Conservation (phyloP, 140 eudicot genomes). For the Oenanthe javanica region DNA sequence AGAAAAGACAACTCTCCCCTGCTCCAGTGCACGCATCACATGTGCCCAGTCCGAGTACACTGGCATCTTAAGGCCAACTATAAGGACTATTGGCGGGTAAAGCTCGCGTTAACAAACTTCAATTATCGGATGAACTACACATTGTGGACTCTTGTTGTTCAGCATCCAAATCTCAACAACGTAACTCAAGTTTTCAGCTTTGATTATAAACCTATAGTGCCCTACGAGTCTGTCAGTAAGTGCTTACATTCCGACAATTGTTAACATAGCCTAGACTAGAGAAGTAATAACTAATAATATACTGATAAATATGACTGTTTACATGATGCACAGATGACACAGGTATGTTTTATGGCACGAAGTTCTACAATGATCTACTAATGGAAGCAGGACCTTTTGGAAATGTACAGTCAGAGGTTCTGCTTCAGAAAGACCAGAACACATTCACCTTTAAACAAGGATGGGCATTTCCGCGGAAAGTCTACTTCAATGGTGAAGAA, state of each 20-base stretch:
- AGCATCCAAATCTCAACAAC: constrained; percentile 56
- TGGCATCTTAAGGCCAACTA: constrained; percentile 58
- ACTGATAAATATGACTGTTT: not conserved
- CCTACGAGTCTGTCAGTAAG: constrained; percentile 40
- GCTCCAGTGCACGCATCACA: constrained; percentile 82
- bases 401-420: constrained; percentile 66
- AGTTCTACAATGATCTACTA: constrained; percentile 69
- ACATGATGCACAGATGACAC: constrained; percentile 57
- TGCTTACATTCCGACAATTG: not conserved
- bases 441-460: constrained; percentile 74
- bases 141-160: constrained; percentile 40
- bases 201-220: constrained; percentile 47
- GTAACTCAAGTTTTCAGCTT: constrained; percentile 53
- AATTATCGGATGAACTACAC: constrained; percentile 45
- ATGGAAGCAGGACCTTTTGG: constrained; percentile 84
- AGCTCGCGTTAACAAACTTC: constrained; percentile 40
- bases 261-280: not conserved
- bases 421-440: constrained; percentile 67
- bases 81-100: constrained; percentile 46
- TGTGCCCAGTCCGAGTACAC: constrained; percentile 90
- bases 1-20: constrained; percentile 69
- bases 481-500: constrained; percentile 86
- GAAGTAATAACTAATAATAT: not conserved
- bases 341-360: constrained; percentile 81
- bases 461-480: constrained; percentile 86